Evolutionary conservation across 2,329 filamentous ascomycete species (phyloP), one percentile per base, ranked within the genome.

Genomic region (Ceratocystis papillata): DNA sequence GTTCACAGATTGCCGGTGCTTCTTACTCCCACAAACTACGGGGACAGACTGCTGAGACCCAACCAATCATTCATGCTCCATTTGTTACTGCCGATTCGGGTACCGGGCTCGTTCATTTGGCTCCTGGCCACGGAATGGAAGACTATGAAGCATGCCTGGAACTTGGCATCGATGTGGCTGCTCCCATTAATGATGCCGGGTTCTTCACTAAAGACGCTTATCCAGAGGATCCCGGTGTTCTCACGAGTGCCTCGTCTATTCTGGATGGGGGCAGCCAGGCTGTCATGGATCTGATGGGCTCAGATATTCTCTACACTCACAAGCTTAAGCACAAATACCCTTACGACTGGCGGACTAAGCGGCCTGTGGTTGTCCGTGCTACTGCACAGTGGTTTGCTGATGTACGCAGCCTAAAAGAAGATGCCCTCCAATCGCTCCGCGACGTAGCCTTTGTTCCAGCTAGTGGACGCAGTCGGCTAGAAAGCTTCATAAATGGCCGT

Each of bases 351-450:
- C 83, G 94, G 65, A 96, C 93, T 0, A 99, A 97, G 76, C 81
- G 88, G 70, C 94, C 94, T 0, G 87, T 99, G 62, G 90, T 99
- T 68, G 84, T 95, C 44, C 80, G 94, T 70, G 93, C 94, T 2
- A 99, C 95, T 0, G 90, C 92, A 46, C 94, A 99, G 76, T 99
- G 94, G 94, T 99, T 99, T 73, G 91, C 94, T 10, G 90, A 97
- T 74, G 90, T 96, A 1, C 90, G 82, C 15, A 83, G 81, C 63
- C 93, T 97, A 75, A 95, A 95, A 71, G 78, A 83, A 1, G 79
- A 83, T 41, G 89, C 92, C 0, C 77, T 96, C 28, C 75, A 80
- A 17, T 83, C 90, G 7, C 78, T 99, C 10, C 77, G 85, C 0
- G 74, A 83, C 46, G 90, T 97, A 28, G 79, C 79, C 0, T 99